phyloP scores from a whole-genome alignment of 176 grass and related monocot species.

The Pontederia crassipes region DNA sequence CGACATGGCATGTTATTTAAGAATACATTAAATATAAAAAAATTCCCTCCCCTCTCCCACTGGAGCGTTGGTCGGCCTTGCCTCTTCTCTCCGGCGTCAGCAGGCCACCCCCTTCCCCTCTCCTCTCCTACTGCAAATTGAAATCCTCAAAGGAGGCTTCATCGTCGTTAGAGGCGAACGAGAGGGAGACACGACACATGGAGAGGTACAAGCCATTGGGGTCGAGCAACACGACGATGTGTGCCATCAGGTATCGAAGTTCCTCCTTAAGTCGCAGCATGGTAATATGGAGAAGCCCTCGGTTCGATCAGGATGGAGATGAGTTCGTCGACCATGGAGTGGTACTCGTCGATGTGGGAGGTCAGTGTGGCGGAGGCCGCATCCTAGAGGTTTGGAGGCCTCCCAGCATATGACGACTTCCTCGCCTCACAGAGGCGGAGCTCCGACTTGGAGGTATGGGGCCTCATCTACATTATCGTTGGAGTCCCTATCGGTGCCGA shows the following conservation, averaged over 20 bases:
- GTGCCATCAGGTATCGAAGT: conserved; percentile 65
- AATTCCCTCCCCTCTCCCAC: no score
- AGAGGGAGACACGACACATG: conserved; percentile 76
- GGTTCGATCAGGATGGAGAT: not conserved
- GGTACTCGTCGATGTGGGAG: conserved; percentile 27
- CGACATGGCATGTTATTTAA: no score
- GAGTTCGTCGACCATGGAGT: conserved; percentile 33
- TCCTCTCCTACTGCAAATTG: not conserved
- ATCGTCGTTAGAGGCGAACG: conserved; percentile 27
- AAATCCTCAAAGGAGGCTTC: conserved; percentile 65
- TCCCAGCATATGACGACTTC: conserved; percentile 62
- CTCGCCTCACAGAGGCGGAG: conserved; percentile 44
- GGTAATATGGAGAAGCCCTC: conserved; percentile 52
- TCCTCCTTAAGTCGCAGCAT: conserved; percentile 88
- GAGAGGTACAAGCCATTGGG: conserved; percentile 65
- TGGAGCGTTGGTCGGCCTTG: no score
- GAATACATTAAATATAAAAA: no score
- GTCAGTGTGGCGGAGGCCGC: conserved; percentile 3
- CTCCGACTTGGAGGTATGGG: not conserved
- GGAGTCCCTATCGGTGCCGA: not conserved
- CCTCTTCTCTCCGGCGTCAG: no score
- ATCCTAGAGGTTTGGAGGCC: conserved; percentile 65
- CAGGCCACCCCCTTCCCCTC: no score
- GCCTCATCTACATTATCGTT: not conserved
- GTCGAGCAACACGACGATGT: conserved; percentile 59